phyloP scores from a whole-genome alignment of 176 grass and related monocot species.

The Eragrostis curvula region DNA sequence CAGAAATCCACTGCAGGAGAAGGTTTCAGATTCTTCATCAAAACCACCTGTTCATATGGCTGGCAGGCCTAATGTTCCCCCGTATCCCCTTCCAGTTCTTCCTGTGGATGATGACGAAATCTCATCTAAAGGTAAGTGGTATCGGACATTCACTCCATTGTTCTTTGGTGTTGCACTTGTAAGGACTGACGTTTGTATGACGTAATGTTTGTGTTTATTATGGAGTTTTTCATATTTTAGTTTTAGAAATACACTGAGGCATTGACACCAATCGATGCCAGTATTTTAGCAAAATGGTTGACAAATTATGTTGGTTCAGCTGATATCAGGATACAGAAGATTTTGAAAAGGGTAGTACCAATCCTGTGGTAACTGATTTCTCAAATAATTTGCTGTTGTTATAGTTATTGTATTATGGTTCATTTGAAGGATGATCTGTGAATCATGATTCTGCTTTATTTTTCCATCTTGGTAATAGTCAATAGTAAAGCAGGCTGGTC shows the following conservation, averaged over 20 bases:
- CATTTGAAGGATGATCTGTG: background rate
- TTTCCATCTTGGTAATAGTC: background rate
- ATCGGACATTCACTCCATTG: conserved; percentile 17
- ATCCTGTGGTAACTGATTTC: background rate
- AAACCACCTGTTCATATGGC: conserved; percentile 70
- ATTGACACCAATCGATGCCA: background rate
- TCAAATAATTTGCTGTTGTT: background rate
- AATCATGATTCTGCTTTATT: background rate
- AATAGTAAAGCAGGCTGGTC: conserved; percentile 1
- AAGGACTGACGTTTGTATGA: background rate
- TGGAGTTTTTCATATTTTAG: background rate
- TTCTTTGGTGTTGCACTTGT: background rate
- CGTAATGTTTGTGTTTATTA: background rate
- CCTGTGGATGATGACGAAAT: conserved; percentile 82
- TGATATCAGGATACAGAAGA: background rate
- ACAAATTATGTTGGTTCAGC: background rate
- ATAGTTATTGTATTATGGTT: background rate
- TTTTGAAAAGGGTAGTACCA: background rate
- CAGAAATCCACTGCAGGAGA: conserved; percentile 59
- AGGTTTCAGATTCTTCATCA: conserved; percentile 75
- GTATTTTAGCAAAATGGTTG: background rate
- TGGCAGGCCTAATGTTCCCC: conserved; percentile 66
- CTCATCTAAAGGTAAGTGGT: conserved; percentile 65
- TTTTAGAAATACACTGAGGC: background rate
- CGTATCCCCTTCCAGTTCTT: conserved; percentile 67